Evolutionary conservation across 352 stramenopile genomes (phyloP), one percentile per base, ranked within the genome.

Genomic region (Pythium apleroticum): DNA sequence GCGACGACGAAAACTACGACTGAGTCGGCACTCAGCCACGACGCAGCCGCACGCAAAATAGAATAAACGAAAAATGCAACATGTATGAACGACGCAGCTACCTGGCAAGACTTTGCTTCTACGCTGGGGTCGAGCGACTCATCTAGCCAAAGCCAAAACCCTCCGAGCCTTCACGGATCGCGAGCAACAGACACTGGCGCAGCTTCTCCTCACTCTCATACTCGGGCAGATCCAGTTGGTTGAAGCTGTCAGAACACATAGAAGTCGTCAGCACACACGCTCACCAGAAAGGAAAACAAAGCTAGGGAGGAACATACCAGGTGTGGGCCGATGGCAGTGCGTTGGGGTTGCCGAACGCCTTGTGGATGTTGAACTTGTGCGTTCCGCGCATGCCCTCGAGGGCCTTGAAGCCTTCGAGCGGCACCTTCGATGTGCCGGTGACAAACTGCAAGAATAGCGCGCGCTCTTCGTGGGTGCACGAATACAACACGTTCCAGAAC

Each of bases 291-390:
- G n/a, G 20, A 10, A 41, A 24, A n/a, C 20, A 55, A 24, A 33
- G 25, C 11, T 14, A 60, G 28, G 5, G 25, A 45, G 25, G 35
- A 12, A 80, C 82, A 66, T 74, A 95, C 88, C 97, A 99, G 33
- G 98, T 99, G 81, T 99, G 98, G 17, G 97, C 97, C 17, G 87
- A 94, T 14, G 91, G 91, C 48, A 97, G 67, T 28, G 86, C 81
- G 27, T 84, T 93, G 61, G 76, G 82, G 69, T 94, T 91, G 45
- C 92, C 96, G 69, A 97, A 98, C 5, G 93, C 92, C 77, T 99
- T 99, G 83, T 99, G 97, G 70, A 99, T 99, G 72, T 97, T 99
- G 75, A 99, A 99, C 73, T 98, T 98, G 74, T 99, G 96, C 37
- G 97, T 96, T 27, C 98, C 98, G 25, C 97, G 91, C 97, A 99